Evolutionary conservation across 192 early-diverging fungal species (phyloP).

Genomic region (Backusella luteola): DNA sequence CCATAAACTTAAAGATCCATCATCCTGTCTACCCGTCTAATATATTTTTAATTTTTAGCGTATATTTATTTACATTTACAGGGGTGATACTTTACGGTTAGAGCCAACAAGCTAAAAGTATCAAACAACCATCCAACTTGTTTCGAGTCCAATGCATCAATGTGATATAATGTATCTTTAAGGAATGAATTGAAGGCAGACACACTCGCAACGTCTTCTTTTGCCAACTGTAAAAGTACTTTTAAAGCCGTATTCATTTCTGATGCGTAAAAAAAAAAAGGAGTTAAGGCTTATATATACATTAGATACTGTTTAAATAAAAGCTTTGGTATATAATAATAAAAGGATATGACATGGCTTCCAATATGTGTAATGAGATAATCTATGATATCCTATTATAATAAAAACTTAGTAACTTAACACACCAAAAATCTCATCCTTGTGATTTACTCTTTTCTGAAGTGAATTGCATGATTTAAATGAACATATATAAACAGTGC

Average conservation of each 20-base stretch:
- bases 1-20: conserved; percentile 41
- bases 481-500: conserved; percentile 46
- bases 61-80: neutral
- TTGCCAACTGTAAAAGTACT: conserved; percentile 53
- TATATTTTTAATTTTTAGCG: neutral
- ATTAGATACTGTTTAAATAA: neutral
- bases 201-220: conserved; percentile 44
- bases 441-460: conserved; percentile 55
- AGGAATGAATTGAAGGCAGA: conserved; percentile 65
- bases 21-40: conserved; percentile 6
- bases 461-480: conserved; percentile 62
- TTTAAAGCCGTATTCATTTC: conserved; percentile 65
- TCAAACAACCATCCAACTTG: conserved; percentile 69
- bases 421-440: neutral
- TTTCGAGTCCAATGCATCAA: conserved; percentile 63
- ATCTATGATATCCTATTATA: conserved; percentile 62
- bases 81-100: conserved; percentile 36
- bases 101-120: conserved; percentile 60
- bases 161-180: conserved; percentile 69
- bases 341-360: conserved; percentile 54
- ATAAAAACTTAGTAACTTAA: conserved; percentile 5
- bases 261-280: conserved; percentile 23
- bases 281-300: neutral
- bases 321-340: neutral
- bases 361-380: conserved; percentile 77